A percentile compares a stretch with the other conserved stretches of the same genome.
phyloP scores from a whole-genome alignment of 352 stramenopile genomes.

The Globisporangium paroecandrum region DNA sequence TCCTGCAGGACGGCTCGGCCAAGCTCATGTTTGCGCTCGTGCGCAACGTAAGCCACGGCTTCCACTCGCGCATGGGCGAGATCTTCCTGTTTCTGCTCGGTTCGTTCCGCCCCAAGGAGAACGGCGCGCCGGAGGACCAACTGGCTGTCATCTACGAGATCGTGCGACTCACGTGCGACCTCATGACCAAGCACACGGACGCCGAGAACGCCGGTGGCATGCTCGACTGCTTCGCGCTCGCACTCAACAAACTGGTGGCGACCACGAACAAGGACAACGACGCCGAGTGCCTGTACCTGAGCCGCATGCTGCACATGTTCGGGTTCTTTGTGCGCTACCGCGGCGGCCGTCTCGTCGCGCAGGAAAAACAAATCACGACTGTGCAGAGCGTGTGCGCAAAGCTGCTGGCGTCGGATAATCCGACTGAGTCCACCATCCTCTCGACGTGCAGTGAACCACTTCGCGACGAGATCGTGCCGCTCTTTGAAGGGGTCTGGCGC shows the following conservation, averaged over 20 bases:
- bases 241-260: conserved; percentile 50
- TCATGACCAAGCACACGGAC: conserved; percentile 80
- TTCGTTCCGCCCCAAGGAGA: conserved; percentile 59
- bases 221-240: conserved; percentile 60
- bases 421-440: conserved; percentile 37
- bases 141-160: conserved; percentile 60
- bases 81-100: conserved; percentile 71
- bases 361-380: conserved; percentile 25
- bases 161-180: conserved; percentile 56
- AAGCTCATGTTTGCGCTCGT: conserved; percentile 82
- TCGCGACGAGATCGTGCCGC: conserved; percentile 40
- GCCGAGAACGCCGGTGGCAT: conserved; percentile 55
- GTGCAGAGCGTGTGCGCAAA: conserved; percentile 45
- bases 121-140: conserved; percentile 14
- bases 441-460: conserved; percentile 32
- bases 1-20: conserved; percentile 82
- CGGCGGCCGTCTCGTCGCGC: conserved; percentile 44
- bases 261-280: conserved; percentile 29
- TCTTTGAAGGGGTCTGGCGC: conserved; percentile 65
- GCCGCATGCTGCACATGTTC: conserved; percentile 58
- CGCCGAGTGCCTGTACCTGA: conserved; percentile 62
- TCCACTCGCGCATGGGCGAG: conserved; percentile 84
- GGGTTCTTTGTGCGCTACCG: conserved; percentile 55
- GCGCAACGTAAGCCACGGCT: conserved; percentile 81
- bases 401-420: conserved; percentile 23